Base-by-base conservation (phyloP, 495 filamentous ascomycete species). In the Aspergillus carlsbadensis region DNA sequence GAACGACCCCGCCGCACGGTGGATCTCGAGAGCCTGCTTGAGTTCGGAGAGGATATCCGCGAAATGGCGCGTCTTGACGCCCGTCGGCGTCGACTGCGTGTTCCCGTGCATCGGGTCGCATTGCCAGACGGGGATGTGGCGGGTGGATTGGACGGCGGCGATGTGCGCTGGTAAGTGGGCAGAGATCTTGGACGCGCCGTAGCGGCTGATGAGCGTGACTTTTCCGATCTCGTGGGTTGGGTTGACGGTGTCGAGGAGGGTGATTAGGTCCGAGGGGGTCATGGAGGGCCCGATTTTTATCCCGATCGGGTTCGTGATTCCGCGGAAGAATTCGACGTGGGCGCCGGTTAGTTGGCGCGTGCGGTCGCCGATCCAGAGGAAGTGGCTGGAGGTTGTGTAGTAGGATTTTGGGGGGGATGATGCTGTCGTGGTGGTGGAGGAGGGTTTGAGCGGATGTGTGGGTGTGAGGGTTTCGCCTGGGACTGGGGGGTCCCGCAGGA, bases 51-150 rank as follows among this genome's bases (percentile, higher is more conserved):
- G 83, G 57, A 98, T 96, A 69, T 89, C 84, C 34, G 79, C 80
- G 71, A 98, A 98, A 48, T 87, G 84, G 2, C 95, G 81, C 3
- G 94, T 98, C 77, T 98, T 98, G 67, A 96, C 80, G 7, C 78
- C 75, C 0, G 80, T 76, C 0, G 84, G 75, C 0, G 91, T 92
- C 17, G 84, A 80, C 54, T 74, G 74, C 6, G 75, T 78, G 51
- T 81, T 87, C 56, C 94, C 94, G 75, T 98, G 94, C 95, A 98
- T 98, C 10, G 94, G 94, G 71, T 98, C 94, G 72, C 91, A 96
- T 70, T 96, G 91, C 94, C 94, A 98, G 58, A 98, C 91, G 13
- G 96, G 91, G 18, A 83, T 66, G 68, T 93, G 85, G 2, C 80
- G 81, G 51, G 87, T 89, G 6, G 59, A 58, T 63, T 92, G 85